Conservation (phyloP, 2,329 filamentous ascomycete genomes). For the Fusarium dlaminii region DNA sequence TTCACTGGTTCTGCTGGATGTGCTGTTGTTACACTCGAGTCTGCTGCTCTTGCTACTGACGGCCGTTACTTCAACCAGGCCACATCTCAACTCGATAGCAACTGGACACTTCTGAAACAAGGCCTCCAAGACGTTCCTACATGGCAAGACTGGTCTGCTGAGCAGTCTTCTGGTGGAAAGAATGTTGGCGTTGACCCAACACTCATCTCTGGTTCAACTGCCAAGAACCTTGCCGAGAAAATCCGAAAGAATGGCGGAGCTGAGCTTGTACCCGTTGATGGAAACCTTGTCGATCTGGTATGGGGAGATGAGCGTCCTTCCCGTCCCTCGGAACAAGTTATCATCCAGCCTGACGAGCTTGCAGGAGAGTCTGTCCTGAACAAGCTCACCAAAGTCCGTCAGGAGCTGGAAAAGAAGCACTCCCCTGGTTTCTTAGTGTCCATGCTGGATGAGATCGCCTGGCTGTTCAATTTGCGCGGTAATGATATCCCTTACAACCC, state of each 20-base stretch:
- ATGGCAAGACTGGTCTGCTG: slow-evolving; percentile 95
- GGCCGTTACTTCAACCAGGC: slow-evolving; percentile 99
- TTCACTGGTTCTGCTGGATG: slow-evolving; percentile 96
- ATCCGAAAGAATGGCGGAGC: slow-evolving; percentile 87
- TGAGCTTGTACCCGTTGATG: slow-evolving; percentile 76
- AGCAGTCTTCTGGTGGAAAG: slow-evolving; percentile 87
- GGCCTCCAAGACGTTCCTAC: slow-evolving; percentile 93
- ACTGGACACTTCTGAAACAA: slow-evolving; percentile 93
- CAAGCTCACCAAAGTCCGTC: slow-evolving; percentile 88
- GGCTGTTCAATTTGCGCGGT: slow-evolving; percentile 97
- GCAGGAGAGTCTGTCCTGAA: slow-evolving; percentile 83
- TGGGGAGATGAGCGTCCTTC: slow-evolving; percentile 81
- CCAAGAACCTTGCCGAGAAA: slow-evolving; percentile 80
- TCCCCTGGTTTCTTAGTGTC: slow-evolving; percentile 88
- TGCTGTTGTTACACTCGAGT: slow-evolving; percentile 85
- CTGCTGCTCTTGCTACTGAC: slow-evolving; percentile 91
- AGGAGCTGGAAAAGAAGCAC: slow-evolving; percentile 91
- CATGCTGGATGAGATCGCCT: slow-evolving; percentile 95
- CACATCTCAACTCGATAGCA: slow-evolving; percentile 85
- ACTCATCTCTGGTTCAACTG: slow-evolving; percentile 74
- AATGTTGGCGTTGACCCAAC: slow-evolving; percentile 90
- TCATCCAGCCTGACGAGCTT: slow-evolving; percentile 75
- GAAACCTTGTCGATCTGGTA: slow-evolving; percentile 90
- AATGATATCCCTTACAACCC: slow-evolving; percentile 98
- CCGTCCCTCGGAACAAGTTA: slow-evolving; percentile 79